A percentile compares a stretch with the other conserved stretches of the same genome.
Evolutionary conservation across 1,139 yeast species (phyloP).

Genomic region (Geotrichum bryndzae): DNA sequence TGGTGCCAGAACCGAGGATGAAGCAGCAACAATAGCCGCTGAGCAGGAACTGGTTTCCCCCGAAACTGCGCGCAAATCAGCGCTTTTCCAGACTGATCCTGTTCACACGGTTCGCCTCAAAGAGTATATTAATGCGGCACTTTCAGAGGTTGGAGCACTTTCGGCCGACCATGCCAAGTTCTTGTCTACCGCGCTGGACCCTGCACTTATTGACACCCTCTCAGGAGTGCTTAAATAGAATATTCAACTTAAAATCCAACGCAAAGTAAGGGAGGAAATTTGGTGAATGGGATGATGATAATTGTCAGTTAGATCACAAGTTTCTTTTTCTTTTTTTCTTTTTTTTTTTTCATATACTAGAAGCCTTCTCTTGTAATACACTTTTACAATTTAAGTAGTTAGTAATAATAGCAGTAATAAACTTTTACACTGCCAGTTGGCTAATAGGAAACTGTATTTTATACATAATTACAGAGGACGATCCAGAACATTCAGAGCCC

Average conservation of each 20-base stretch:
- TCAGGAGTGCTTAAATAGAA: slow-evolving; percentile 10
- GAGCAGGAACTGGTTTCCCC: slow-evolving; percentile 17
- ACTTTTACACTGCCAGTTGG: too few relatives aligned
- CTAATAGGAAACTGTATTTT: too few relatives aligned
- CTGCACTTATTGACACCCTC: slow-evolving; percentile 10
- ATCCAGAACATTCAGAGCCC: too few relatives aligned
- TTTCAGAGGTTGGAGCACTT: slow-evolving; percentile 1
- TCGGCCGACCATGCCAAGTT: slow-evolving; percentile 11
- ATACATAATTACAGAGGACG: too few relatives aligned
- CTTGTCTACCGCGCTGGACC: slow-evolving; percentile 7
- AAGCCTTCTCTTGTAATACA: too few relatives aligned
- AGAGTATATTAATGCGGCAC: slow-evolving; percentile 12
- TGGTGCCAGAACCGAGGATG: not conserved
- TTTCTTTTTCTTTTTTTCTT: too few relatives aligned
- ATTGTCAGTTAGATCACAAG: too few relatives aligned
- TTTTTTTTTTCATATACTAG: too few relatives aligned
- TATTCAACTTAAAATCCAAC: not conserved
- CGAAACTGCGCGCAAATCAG: slow-evolving; percentile 21
- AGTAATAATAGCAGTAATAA: too few relatives aligned
- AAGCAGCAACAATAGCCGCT: not conserved
- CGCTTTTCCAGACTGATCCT: slow-evolving; percentile 22
- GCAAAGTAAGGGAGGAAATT: not conserved
- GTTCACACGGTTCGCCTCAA: slow-evolving; percentile 24
- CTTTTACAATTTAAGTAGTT: too few relatives aligned
- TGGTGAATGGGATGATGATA: too few relatives aligned